Conservation (phyloP, 805 yeast species). For the Sungouiozyma ichnusensis region DNA sequence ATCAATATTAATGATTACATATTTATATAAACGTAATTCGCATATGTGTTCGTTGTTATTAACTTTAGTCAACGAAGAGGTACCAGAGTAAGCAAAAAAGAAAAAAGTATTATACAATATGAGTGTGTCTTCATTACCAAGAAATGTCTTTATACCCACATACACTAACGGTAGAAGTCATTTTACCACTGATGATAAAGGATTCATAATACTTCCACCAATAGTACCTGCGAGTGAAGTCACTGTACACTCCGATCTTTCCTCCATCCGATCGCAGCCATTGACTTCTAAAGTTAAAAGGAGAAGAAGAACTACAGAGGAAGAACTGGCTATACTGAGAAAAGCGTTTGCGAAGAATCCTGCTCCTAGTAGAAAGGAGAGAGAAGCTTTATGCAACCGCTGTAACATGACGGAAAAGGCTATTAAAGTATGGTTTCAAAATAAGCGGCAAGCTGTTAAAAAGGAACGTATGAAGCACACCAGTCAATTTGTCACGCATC, state of each 20-base stretch:
- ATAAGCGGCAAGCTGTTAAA: conserved; percentile 73
- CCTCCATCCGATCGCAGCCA: too few species aligned
- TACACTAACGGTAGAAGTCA: not conserved
- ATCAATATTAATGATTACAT: not conserved
- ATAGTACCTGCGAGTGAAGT: conserved; percentile 15
- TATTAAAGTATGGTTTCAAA: conserved; percentile 97
- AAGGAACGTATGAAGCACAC: conserved; percentile 25
- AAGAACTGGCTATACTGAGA: conserved; percentile 59
- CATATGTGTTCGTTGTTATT: too few species aligned
- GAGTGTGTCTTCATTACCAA: not conserved
- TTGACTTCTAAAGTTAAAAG: conserved; percentile 56
- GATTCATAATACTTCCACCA: not conserved
- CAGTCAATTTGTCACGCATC: not conserved
- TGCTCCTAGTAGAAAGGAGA: conserved; percentile 69
- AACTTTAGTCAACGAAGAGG: too few species aligned
- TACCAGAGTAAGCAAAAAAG: too few species aligned
- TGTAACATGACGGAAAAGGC: conserved; percentile 92
- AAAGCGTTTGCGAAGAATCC: conserved; percentile 62
- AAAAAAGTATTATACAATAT: too few species aligned
- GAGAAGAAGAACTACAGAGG: conserved; percentile 84
- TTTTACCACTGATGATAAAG: not conserved
- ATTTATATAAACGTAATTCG: not conserved
- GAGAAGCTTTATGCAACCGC: conserved; percentile 63
- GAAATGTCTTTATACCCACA: not conserved
- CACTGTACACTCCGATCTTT: too few species aligned